A percentile compares a stretch with the other conserved stretches of the same genome.
phyloP scores from a whole-genome alignment of 1,139 yeast species.

The Meyerozyma sp. region DNA sequence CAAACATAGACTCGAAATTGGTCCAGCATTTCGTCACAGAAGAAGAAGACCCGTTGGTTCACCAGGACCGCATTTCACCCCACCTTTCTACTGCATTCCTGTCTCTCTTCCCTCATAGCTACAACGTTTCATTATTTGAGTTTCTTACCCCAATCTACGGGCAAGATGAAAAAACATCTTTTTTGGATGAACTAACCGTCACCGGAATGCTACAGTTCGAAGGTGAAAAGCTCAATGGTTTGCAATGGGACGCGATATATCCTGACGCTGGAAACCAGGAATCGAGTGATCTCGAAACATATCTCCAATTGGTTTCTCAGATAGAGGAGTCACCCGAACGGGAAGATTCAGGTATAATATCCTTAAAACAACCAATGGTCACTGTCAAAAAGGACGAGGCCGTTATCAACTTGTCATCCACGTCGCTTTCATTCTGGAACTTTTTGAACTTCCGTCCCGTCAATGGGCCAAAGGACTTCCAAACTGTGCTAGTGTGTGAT shows the following conservation, averaged over 20 bases:
- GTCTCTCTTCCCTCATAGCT: conserved; percentile 27
- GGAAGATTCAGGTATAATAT: conserved; percentile 18
- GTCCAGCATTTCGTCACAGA: background rate
- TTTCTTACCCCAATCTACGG: conserved; percentile 20
- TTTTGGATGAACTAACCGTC: conserved; percentile 35
- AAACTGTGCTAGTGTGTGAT: conserved; percentile 45
- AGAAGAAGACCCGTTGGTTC: background rate
- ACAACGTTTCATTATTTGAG: conserved; percentile 28
- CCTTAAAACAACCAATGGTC: conserved; percentile 21
- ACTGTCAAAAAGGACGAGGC: conserved; percentile 24
- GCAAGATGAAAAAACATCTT: conserved; percentile 27
- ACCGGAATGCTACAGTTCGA: conserved; percentile 21
- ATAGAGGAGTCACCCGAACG: conserved; percentile 11
- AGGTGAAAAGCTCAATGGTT: conserved; percentile 19
- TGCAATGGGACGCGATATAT: conserved; percentile 35
- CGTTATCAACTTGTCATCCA: conserved; percentile 30
- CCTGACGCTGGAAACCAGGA: conserved; percentile 13
- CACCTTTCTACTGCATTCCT: background rate
- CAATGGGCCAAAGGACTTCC: conserved; percentile 45
- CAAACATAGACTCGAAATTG: conserved; percentile 11
- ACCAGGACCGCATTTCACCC: background rate
- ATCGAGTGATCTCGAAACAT: conserved; percentile 14
- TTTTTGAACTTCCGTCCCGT: conserved; percentile 52
- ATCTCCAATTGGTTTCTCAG: conserved; percentile 12
- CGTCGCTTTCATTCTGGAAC: conserved; percentile 49